Evolutionary conservation across 352 stramenopile species (phyloP), one percentile per base, ranked within the genome.

Genomic region (Globisporangium echinulatum): DNA sequence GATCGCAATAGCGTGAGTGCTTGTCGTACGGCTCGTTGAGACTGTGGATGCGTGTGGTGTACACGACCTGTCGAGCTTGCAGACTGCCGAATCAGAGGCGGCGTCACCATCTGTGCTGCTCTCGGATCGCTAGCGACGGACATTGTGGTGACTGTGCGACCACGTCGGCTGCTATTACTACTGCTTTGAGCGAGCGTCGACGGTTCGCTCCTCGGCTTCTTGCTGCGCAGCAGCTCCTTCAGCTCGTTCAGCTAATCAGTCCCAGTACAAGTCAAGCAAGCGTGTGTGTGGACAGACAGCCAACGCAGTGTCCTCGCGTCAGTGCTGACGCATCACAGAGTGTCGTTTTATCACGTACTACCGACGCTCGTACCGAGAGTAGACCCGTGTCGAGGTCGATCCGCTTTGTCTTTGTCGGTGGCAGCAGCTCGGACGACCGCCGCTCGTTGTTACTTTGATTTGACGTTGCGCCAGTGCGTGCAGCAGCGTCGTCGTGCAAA

Each of bases 201-300:
- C 15, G 43, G 46, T 7, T 53, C 59, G 25, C 38, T 64, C 15
- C 2, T 33, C 25, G 66, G 38, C 49, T 76, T 77, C 46, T 70
- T 69, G 0, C 72, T 67, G 1, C 68, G 50, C 36, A 85, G 58
- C 7, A 84, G 55, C 51, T 83, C 71, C 10, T 74, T 73, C 7
- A 85, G 56, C 57, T 85, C 76, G 19, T 61, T 71, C 13, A 85
- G 63, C 73, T 85, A 33, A 62, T 10, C 58, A n/a, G 19, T 25
- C 9, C 8, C 55, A 37, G 11, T 38, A 40, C 38, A 5, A 46
- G 44, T 54, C n/a, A 52, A n/a, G 5, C 13, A n/a, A 11, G 43
- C 10, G 4, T 17, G 3, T 7, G n/a, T 48, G 11, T 33, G 25
- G 25, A 3, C 25, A 33, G 25, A 3, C 25, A 33, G 25, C 25